Conservation (phyloP, 1,139 yeast genomes). For the Lipomyces yarrowii region DNA sequence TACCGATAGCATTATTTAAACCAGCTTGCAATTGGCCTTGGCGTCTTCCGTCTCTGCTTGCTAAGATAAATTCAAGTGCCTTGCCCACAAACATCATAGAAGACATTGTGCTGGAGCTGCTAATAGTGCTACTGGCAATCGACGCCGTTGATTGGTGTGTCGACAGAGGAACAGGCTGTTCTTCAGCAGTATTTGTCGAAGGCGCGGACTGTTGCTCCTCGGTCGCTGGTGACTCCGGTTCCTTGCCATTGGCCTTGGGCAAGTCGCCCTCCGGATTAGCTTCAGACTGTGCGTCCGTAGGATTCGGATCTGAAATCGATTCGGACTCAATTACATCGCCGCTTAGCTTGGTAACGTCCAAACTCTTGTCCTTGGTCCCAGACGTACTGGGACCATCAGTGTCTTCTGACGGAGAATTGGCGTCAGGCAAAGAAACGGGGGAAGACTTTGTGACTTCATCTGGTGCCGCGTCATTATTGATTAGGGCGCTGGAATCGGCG, state of each 20-base stretch:
- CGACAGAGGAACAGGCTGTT: not conserved
- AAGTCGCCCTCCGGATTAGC: not conserved
- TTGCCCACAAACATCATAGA: constrained; percentile 51
- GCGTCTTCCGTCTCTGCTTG: constrained; percentile 56
- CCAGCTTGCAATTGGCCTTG: constrained; percentile 49
- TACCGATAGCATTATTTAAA: constrained; percentile 49
- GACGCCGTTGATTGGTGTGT: not conserved
- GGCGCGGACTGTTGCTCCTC: not conserved
- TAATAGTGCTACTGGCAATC: constrained; percentile 4
- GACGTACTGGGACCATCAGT: not conserved
- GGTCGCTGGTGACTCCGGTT: not conserved
- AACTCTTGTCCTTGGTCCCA: not conserved
- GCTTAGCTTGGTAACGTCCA: not conserved
- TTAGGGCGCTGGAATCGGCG: not conserved
- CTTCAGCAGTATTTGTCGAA: not conserved
- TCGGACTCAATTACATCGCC: not conserved
- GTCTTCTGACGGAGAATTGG: not conserved
- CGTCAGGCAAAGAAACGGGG: not conserved
- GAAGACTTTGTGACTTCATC: not conserved
- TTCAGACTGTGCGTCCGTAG: not conserved
- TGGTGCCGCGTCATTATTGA: not conserved
- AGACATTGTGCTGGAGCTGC: constrained; percentile 11
- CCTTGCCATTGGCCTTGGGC: not conserved
- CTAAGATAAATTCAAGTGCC: constrained; percentile 51
- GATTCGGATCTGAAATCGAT: not conserved